Evolutionary conservation across 2,329 filamentous ascomycete genomes (phyloP).

Genomic region (Pseudopyricularia javanii): DNA sequence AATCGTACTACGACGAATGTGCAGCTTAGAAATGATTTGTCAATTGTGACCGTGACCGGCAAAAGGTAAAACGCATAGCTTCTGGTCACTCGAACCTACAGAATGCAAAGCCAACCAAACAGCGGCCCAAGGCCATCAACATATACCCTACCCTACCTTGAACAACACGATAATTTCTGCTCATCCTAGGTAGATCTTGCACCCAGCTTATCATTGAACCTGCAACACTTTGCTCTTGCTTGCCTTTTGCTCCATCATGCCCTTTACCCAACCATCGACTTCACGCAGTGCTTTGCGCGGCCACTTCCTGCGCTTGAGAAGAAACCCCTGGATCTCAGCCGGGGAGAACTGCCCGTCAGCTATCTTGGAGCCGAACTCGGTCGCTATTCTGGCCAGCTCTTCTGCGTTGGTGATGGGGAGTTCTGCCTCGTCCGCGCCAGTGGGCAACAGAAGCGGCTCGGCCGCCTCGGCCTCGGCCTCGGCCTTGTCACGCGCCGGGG

Average conservation of each 20-base stretch:
- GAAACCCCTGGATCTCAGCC: slow-evolving; percentile 53
- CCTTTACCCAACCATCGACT: slow-evolving; percentile 39
- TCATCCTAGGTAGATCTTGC: no score
- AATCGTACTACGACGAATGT: no score
- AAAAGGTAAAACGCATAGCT: no score
- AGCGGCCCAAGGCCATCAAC: no score
- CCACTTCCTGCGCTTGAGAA: slow-evolving; percentile 49
- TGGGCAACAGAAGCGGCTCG: no score
- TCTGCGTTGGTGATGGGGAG: slow-evolving; percentile 18
- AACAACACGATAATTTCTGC: no score
- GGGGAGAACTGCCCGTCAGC: slow-evolving; percentile 40
- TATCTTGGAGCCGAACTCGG: slow-evolving; percentile 38
- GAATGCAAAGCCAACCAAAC: no score
- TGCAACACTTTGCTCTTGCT: slow-evolving; percentile 32
- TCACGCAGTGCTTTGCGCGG: slow-evolving; percentile 42
- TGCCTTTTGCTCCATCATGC: slow-evolving; percentile 35
- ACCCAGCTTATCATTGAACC: slow-evolving; percentile 27
- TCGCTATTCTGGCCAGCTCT: slow-evolving; percentile 31
- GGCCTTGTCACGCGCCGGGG: slow-evolving; percentile 4
- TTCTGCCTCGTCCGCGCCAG: slow-evolving; percentile 8
- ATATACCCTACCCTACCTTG: no score
- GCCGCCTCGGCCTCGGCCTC: no score
- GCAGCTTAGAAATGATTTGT: no score
- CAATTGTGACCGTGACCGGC: no score
- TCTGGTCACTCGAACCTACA: no score